Evolutionary conservation across 345 rosid species (phyloP), one percentile per base, ranked within the genome.

Genomic region (Moringa oleifera): DNA sequence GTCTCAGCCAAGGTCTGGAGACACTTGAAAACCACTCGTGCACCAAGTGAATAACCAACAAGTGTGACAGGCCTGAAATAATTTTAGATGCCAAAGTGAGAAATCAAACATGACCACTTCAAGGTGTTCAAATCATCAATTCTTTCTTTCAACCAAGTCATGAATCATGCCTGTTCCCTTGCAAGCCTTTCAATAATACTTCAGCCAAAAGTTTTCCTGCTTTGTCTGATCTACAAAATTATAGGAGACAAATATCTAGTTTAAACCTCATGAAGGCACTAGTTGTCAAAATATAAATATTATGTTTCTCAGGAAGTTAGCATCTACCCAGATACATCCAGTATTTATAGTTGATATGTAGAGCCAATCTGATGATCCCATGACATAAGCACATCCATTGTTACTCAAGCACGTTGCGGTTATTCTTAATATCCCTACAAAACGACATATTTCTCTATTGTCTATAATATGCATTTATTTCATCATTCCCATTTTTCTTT

Each of bases 121-220:
- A 49, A 28, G 68, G 45, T 19, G 57, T 36, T 25, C 15, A 45
- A 54, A 15, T 41, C 47, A 1, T 15, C 17, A 11, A 4, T 33
- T 41, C 17, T 41, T 11, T 41, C 47, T 41, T 33, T 33, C 11
- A 33, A 33, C 37, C 6, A 11, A 33, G 37, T 4, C 5, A 33
- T 4, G 6, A 4, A 5, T 4, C 6, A 20, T 78, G 90, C 98
- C 98, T 83, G 85, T 90, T 85, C 62, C 99, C 99, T 71, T 94
- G 97, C 76, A 86, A 75, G 54, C 97, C 99, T 70, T 88, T 86
- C 76, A 79, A 60, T 55, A 94, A 68, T 37, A 88, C 91, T 73
- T 94, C 99, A 61, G 99, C 97, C 15, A 94, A 82, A 63, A 94
- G 82, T 65, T 66, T 88, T 65, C 99, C 99, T 25, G 95, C 96